These are phyloP conservation scores for Fraxinus sp. DNA, from an alignment of 305 asterid species.

Conservation along the genomic window DNA sequence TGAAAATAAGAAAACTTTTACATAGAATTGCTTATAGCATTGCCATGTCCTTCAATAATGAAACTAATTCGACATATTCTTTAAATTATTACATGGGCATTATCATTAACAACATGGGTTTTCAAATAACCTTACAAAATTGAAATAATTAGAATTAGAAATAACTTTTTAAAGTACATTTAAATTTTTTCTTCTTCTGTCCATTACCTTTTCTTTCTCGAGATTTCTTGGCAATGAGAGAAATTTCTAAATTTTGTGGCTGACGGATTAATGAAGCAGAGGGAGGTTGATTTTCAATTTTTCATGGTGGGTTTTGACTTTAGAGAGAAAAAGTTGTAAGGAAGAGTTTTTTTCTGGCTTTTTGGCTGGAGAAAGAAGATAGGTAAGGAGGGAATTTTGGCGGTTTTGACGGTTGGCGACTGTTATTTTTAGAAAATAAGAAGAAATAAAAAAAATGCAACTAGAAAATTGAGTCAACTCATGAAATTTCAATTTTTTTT, in stretches of 20 bases:
- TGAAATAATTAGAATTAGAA: neutral
- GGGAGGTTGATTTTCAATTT: neutral
- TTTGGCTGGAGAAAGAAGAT: constrained; percentile 20
- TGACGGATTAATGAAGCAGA: neutral
- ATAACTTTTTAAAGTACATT: neutral
- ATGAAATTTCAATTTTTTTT: neutral
- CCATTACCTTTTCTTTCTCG: neutral
- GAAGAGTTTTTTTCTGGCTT: constrained; percentile 18
- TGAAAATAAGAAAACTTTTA: neutral
- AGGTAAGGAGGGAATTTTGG: constrained; percentile 67
- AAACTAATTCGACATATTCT: neutral
- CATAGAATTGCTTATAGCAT: neutral
- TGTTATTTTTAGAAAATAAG: neutral
- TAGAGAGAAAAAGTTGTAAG: neutral
- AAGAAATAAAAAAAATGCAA: neutral
- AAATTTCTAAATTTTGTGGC: neutral
- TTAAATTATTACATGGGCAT: neutral
- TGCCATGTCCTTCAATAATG: constrained; percentile 5
- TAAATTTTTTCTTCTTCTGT: neutral
- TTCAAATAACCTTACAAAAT: neutral
- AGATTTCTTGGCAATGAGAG: neutral
- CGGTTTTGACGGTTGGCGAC: constrained; percentile 61
- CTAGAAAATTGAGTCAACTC: neutral
- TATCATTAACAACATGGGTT: neutral
- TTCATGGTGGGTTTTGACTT: neutral